These are phyloP conservation scores for Lichtheimia corymbifera DNA, from an alignment of 371 early-diverging fungal genomes.

Conservation along the genomic window DNA sequence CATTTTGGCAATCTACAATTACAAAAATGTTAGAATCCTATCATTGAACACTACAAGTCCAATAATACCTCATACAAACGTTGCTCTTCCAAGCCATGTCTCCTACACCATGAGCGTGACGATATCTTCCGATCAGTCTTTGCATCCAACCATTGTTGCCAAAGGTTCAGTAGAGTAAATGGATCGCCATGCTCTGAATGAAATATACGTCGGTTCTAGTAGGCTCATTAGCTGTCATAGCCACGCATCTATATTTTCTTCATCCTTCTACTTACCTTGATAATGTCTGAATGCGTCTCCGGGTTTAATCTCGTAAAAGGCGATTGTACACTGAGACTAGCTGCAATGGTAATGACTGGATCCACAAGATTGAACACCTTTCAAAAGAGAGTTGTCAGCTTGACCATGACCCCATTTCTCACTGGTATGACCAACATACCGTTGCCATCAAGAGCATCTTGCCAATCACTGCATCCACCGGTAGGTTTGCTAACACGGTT, in stretches of 20 bases:
- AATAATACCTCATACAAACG: slow-evolving; percentile 63
- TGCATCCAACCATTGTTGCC: slow-evolving; percentile 63
- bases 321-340: slow-evolving; percentile 72
- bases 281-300: slow-evolving; percentile 45
- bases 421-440: slow-evolving; percentile 18
- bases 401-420: background rate
- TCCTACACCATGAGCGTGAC: slow-evolving; percentile 62
- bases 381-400: background rate
- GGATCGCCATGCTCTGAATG: slow-evolving; percentile 67
- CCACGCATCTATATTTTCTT: background rate
- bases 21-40: background rate
- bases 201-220: slow-evolving; percentile 52
- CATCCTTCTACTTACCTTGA: slow-evolving; percentile 22
- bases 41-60: background rate
- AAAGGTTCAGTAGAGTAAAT: slow-evolving; percentile 64
- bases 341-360: slow-evolving; percentile 79
- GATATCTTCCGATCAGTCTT: slow-evolving; percentile 52
- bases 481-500: slow-evolving; percentile 77
- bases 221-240: background rate
- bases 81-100: slow-evolving; percentile 69
- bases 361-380: slow-evolving; percentile 69
- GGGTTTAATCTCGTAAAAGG: slow-evolving; percentile 59
- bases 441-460: slow-evolving; percentile 81
- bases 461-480: slow-evolving; percentile 85
- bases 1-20: slow-evolving; percentile 45